Evolutionary conservation across 441 rosid genomes (phyloP), one percentile per base, ranked within the genome.

Genomic region (Viola pubescens): DNA sequence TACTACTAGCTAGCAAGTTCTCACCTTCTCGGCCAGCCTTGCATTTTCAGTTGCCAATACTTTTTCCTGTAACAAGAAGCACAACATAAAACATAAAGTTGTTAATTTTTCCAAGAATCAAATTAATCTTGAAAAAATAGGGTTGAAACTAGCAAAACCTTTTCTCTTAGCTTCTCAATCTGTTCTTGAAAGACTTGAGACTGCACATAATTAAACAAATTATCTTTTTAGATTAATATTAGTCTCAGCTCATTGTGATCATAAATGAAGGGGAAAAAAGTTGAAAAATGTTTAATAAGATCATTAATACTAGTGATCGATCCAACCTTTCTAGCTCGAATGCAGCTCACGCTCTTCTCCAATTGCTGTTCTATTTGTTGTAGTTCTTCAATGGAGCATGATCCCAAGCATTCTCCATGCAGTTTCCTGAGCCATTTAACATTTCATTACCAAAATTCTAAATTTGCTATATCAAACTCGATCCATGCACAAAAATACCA

Each of bases 311-410:
- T 13, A 10, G 4, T 37, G 13, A 58, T 9, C 41, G 11, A 60
- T 16, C 19, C 19, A 16, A 87, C 97, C 98, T 87, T 87, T 78
- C 87, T 77, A 44, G 86, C 87, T 70, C 97, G 71, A 61, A 92
- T 39, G 58, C 54, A 74, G 82, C 73, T 74, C 14, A 89, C 88
- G 52, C 97, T 89, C 67, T 58, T 83, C 77, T 86, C 92, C 69
- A 89, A 65, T 72, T 89, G 96, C 8, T 75, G 86, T 70, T 92
- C 98, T 40, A 86, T 71, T 63, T 81, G 80, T 42, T 77, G 82
- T 12, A 92, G 80, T 63, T 89, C 98, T 52, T 87, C 90, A 52
- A 84, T 47, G 1, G 82, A 69, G 75, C 97, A 86, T 19, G 86
- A 60, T 56, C 73, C 88, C 61, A 87, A 57, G 48, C 83, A 73